phyloP scores from a whole-genome alignment of 768 basidiomycete genomes.

The Naganishia antarctica region DNA sequence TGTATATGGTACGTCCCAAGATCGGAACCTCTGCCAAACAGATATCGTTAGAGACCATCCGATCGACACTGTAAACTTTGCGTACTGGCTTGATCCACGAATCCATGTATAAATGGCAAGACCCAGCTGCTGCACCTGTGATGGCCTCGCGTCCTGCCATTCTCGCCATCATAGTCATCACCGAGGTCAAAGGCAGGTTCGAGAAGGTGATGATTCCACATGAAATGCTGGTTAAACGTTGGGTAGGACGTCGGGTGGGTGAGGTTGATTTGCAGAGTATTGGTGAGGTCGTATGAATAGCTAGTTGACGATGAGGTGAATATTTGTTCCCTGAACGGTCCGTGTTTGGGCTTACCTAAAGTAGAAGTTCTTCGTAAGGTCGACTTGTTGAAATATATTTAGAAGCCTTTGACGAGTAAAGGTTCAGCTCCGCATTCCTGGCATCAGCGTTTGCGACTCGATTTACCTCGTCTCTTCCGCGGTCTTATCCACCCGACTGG shows the following conservation, averaged over 20 bases:
- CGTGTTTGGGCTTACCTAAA: slow-evolving; percentile 62
- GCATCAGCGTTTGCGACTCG: slow-evolving; percentile 3
- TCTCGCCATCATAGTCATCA: slow-evolving; percentile 44
- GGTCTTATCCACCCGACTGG: slow-evolving; percentile 78
- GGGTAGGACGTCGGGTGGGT: slow-evolving; percentile 55
- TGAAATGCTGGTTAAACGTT: slow-evolving; percentile 75
- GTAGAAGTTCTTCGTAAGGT: slow-evolving; percentile 98
- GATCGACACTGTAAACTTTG: too few species aligned
- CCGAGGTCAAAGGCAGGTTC: slow-evolving; percentile 42
- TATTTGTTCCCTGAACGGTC: neutral
- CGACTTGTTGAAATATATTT: slow-evolving; percentile 90
- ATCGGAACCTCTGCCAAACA: slow-evolving; percentile 72
- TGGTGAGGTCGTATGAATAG: slow-evolving; percentile 94
- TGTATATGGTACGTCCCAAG: slow-evolving; percentile 79
- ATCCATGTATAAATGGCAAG: slow-evolving; percentile 85
- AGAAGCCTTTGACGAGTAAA: slow-evolving; percentile 55
- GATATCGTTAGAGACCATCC: neutral
- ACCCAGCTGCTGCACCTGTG: slow-evolving; percentile 65
- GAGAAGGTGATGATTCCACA: slow-evolving; percentile 88
- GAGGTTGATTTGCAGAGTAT: slow-evolving; percentile 88
- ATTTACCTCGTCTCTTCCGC: slow-evolving; percentile 69
- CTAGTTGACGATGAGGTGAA: slow-evolving; percentile 51
- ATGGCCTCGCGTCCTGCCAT: neutral
- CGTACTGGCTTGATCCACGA: slow-evolving; percentile 97
- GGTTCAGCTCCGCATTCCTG: neutral